Evolutionary conservation across 805 yeast species (phyloP).

Genomic region (Metschnikowia baotianmanensis): DNA sequence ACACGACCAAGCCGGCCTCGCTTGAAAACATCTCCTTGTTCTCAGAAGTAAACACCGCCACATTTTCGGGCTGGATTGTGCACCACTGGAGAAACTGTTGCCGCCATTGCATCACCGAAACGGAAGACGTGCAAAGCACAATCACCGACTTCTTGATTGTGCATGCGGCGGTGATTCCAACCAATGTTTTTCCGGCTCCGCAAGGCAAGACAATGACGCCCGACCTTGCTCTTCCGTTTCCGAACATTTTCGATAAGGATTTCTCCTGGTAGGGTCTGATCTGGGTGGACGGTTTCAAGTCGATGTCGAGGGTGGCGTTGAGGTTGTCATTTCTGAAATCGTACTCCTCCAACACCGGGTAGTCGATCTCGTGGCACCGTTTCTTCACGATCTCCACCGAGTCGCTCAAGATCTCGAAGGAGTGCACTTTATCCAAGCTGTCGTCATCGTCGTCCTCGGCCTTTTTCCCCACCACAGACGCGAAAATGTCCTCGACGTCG

Average conservation of each 20-base stretch:
- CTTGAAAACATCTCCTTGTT: constrained; percentile 94
- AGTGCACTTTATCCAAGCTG: constrained; percentile 89
- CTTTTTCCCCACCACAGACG: constrained; percentile 72
- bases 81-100: constrained; percentile 99
- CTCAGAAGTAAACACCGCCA: constrained; percentile 96
- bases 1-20: constrained; percentile 93
- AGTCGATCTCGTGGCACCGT: constrained; percentile 94
- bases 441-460: constrained; percentile 66
- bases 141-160: constrained; percentile 93
- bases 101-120: constrained; percentile 99
- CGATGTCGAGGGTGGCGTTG: constrained; percentile 90
- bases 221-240: constrained; percentile 98
- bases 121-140: constrained; percentile 96
- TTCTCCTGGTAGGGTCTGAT: constrained; percentile 98
- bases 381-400: constrained; percentile 93
- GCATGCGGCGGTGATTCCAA: constrained; percentile 98
- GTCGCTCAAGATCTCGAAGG: constrained; percentile 85
- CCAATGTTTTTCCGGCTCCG: constrained; percentile 98
- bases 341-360: constrained; percentile 95
- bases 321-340: constrained; percentile 93
- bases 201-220: constrained; percentile 98
- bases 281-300: constrained; percentile 94
- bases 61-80: constrained; percentile 94
- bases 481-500: constrained; percentile 70
- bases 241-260: constrained; percentile 95